Evolutionary conservation across 805 yeast species (phyloP), one percentile per base, ranked within the genome.

Genomic region (Starmerella apicola): DNA sequence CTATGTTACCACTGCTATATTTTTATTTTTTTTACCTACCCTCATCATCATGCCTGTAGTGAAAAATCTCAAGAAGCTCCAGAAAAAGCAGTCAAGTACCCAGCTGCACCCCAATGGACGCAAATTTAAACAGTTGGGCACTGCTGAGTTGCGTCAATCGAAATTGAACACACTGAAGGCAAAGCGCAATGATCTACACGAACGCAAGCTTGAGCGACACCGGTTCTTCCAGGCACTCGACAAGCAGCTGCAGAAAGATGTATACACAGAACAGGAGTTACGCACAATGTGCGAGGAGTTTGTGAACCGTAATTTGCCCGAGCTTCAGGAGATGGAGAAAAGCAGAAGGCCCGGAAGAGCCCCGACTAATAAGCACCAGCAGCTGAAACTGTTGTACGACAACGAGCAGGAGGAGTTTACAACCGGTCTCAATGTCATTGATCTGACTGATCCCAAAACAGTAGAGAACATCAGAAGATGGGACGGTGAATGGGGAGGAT

Each of bases 331-430:
- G 37, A 63, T 82, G 41, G 71, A 69, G 45, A 60, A 57, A 4
- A 72, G 68, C 39, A 73, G 94, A 65, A 72, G 94, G 56, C 75
- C 85, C n/a, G 93, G 94, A 15, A 71, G 97, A 62, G 95, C 98
- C 8, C 70, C 81, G 15, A 61, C 81, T 5, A 72, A 71, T 44
- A 74, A 75, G 54, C 94, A 83, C 52, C 76, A 74, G 48, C 52
- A 72, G 18, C 58, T 85, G 42, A 79, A 81, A 50, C 71, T 70
- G 48, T 72, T 72, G 53, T 66, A 67, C 34, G 74, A 78, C 38
- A 62, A 68, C 35, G 96, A 86, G 41, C 37, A 53, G 28, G 70
- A 71, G 30, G 74, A 79, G 41, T 84, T 71, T 51, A 64, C 60
- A 17, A 68, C 82, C 0, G 98, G 98, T 0, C 72, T 69, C 48